Evolutionary conservation across 768 basidiomycete species (phyloP), one percentile per base, ranked within the genome.

Genomic region (Tremella yokohamensis): DNA sequence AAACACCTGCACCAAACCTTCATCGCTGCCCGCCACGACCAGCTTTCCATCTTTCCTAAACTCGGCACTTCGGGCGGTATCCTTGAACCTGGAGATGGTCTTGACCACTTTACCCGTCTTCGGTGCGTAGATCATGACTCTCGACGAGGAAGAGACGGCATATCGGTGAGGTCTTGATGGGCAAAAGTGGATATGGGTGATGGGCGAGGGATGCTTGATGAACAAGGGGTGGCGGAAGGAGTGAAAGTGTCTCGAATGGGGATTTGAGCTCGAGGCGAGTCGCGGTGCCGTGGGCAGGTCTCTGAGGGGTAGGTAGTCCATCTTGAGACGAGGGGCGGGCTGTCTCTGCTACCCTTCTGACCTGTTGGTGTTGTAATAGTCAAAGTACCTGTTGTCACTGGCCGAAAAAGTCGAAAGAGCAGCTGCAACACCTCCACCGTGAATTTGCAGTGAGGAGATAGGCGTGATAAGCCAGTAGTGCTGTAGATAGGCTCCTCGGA

Each of bases 11-110:
- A 99, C 84, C 19, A 92, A 77, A 18, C 96, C 96, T 56, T 86
- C 87, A 75, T 98, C 96, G 69, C 97, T 92, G 54, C 90, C 94
- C 0, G 93, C 96, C 0, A 96, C 87, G 8, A 97, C 83, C 38
- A 99, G 83, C 73, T 94, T 98, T 18, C 96, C 96, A 77, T 99
- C 96, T 49, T 81, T 83, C 51, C 96, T 84, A 56, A 99, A 91
- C 66, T 83, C 83, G 2, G 88, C 96, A 66, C 88, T 87, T 58
- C 92, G 81, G 0, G 94, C 92, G 37, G 93, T 87, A 71, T 98
- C 96, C 76, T 96, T 97, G 80, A 99, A 99, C 39, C 96, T 82
- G 25, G 93, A 88, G 56, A 99, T 90, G 1, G 90, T 94, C 81
- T 98, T 98, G 15, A 86, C 89, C 54, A 97, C 85, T 77, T 92